A percentile compares a stretch with the other conserved stretches of the same genome.
These are phyloP conservation scores for Lipomyces spencermartinsiae DNA, from an alignment of 805 yeast genomes.

Conservation along the genomic window DNA sequence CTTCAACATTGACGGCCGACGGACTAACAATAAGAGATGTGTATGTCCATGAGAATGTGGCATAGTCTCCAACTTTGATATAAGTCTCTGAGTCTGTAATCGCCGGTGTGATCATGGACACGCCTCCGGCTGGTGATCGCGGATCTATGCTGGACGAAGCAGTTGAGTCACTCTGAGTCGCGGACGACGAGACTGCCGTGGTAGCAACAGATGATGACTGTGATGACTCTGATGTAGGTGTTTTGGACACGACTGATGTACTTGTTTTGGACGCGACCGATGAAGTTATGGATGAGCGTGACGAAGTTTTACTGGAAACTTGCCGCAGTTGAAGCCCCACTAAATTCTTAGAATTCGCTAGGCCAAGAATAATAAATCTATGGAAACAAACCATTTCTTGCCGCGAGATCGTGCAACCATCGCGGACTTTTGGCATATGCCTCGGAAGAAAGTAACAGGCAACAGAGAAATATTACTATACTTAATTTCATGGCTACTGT, in stretches of 20 bases:
- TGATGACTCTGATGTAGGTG: too few relatives aligned
- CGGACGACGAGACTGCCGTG: neutral
- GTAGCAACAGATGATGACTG: too few relatives aligned
- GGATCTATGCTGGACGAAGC: conserved; percentile 45
- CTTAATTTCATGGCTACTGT: neutral
- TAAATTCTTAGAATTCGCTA: neutral
- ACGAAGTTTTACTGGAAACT: neutral
- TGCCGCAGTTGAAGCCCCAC: neutral
- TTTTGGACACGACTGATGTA: too few relatives aligned
- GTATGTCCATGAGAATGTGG: conserved; percentile 51
- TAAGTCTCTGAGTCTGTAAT: conserved; percentile 47
- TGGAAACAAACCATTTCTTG: neutral
- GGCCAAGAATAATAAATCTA: neutral
- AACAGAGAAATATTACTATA: neutral
- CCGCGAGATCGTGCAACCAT: neutral
- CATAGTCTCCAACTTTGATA: conserved; percentile 48
- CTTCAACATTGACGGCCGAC: conserved; percentile 48
- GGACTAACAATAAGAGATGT: conserved; percentile 49
- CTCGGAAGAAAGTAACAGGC: neutral
- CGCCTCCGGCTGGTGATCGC: conserved; percentile 47
- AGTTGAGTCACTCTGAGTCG: conserved; percentile 6
- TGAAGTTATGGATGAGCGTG: conserved; percentile 8
- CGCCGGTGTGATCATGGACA: conserved; percentile 46
- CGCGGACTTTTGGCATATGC: neutral
- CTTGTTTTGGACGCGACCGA: conserved; percentile 1